Percentiles rank a stretch among this genome's conserved stretches.
Evolutionary conservation across 2,329 filamentous ascomycete genomes (phyloP).

Genomic region (Meredithiella fracta): DNA sequence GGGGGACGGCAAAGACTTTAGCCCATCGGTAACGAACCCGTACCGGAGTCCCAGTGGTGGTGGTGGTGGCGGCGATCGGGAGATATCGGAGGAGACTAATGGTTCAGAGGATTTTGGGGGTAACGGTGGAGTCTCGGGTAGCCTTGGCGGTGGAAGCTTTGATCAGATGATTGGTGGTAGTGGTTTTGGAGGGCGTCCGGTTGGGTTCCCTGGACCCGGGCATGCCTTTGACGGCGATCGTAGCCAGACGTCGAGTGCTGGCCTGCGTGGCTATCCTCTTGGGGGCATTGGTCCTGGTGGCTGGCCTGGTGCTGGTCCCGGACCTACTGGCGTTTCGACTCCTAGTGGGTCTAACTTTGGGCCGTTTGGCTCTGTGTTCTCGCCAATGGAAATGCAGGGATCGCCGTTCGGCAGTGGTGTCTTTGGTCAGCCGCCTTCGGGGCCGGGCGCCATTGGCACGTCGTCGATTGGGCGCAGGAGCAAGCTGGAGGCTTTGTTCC

Average conservation of each 20-base stretch:
- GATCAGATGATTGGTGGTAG: constrained; percentile 27
- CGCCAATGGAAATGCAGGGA: constrained; percentile 62
- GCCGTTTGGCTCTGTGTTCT: constrained; percentile 64
- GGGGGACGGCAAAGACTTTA: constrained; percentile 45
- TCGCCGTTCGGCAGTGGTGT: constrained; percentile 50
- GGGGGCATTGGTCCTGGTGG: constrained; percentile 44
- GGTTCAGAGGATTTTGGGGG: constrained; percentile 23
- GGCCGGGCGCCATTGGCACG: constrained; percentile 36
- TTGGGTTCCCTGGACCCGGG: constrained; percentile 29
- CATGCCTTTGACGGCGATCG: constrained; percentile 54
- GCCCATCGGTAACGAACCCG: constrained; percentile 89
- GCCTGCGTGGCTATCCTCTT: constrained; percentile 57
- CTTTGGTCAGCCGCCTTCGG: constrained; percentile 41
- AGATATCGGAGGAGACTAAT: constrained; percentile 28
- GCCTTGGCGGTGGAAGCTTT: constrained; percentile 12
- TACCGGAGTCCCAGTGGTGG: constrained; percentile 60
- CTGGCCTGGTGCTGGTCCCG: constrained; percentile 42
- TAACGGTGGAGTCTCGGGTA: background rate
- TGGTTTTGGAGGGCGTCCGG: constrained; percentile 38
- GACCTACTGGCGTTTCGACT: constrained; percentile 19
- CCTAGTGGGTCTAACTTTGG: constrained; percentile 23
- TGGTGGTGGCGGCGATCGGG: constrained; percentile 37
- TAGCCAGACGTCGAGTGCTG: constrained; percentile 81
- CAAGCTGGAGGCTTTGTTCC: constrained; percentile 78
- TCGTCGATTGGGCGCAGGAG: constrained; percentile 59